Base-by-base conservation (phyloP, 257 asterid species). In the Anisodus acutangulus region DNA sequence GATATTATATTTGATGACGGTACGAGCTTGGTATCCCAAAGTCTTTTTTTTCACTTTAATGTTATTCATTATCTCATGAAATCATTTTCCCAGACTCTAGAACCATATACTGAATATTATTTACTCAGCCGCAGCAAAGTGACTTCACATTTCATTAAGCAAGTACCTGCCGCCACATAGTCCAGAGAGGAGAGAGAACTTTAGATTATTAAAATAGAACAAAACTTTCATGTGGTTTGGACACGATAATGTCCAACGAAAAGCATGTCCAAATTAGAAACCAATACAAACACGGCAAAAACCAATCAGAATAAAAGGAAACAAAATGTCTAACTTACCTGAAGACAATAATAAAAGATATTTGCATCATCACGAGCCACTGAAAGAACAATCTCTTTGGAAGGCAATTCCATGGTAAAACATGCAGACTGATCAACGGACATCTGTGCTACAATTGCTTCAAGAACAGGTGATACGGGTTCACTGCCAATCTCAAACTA, bases 401-500 rank as follows among this genome's bases (percentile, higher is more conserved):
- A 91, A 71, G 93, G 94, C 88, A 92, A 88, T 81, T 90, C 95
- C 82, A 86, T 88, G 78, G 79, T 91, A 89, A 93, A 90, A 82
- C 83, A 86, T 82, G 97, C 92, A 84, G 95, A 92, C 86, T 94
- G 98, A 74, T 95, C 95, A 83, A 93, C 90, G 62, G 91, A 85
- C 89, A 96, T 93, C 87, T 94, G 97, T 37, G 88, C 85, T 58
- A 93, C 93, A 82, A 90, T 91, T 70, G 91, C 88, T 89, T 94
- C 99, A 84, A 96, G 83, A 85, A 82, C 84, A 79, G 98, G 90
- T 64, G 89, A 85, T 55, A 92, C 94, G 10, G 94, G 92, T 89
- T 92, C 97, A 80, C 87, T 92, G 69, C 99, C 98, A 13, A 93
- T 89, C 92, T 94, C 99, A 86, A 96, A 96, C 85, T 96, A 86